Conservation (phyloP, 495 filamentous ascomycete genomes). For the Sphaerosporella brunnea region DNA sequence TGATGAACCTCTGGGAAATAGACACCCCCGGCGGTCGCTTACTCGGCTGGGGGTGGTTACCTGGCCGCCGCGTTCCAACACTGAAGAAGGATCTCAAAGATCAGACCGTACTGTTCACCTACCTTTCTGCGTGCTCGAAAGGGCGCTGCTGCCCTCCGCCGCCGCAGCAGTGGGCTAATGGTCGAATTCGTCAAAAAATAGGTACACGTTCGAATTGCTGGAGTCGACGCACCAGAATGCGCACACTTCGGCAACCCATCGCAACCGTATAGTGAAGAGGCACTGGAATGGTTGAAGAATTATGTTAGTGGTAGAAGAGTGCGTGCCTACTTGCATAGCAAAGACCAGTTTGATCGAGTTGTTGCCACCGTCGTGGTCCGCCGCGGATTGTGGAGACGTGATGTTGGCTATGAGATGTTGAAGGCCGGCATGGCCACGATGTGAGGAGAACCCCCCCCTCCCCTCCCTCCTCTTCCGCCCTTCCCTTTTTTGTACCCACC, state of each 20-base stretch:
- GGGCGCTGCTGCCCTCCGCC: too few relatives aligned
- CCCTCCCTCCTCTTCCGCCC: too few relatives aligned
- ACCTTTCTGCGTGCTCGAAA: too few relatives aligned
- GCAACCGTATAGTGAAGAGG: constrained; percentile 68
- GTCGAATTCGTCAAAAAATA: constrained; percentile 16
- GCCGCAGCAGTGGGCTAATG: too few relatives aligned
- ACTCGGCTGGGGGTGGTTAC: constrained; percentile 81
- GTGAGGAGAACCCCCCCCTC: constrained; percentile 37
- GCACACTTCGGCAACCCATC: constrained; percentile 79
- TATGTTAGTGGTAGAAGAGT: constrained; percentile 61
- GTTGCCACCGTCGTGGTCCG: constrained; percentile 67
- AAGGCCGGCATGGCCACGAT: constrained; percentile 65
- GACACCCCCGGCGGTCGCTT: constrained; percentile 75
- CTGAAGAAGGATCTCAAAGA: constrained; percentile 49
- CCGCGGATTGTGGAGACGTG: constrained; percentile 41
- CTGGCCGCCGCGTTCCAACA: constrained; percentile 51
- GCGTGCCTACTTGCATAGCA: constrained; percentile 57
- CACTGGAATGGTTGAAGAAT: constrained; percentile 53
- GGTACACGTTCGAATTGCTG: constrained; percentile 77
- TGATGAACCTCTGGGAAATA: background rate
- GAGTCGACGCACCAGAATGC: constrained; percentile 79
- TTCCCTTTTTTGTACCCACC: background rate
- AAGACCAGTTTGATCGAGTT: constrained; percentile 82
- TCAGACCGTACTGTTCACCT: constrained; percentile 46
- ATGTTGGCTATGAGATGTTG: constrained; percentile 83